phyloP scores from a whole-genome alignment of 306 rosid genomes.

The Trifolium pratense region DNA sequence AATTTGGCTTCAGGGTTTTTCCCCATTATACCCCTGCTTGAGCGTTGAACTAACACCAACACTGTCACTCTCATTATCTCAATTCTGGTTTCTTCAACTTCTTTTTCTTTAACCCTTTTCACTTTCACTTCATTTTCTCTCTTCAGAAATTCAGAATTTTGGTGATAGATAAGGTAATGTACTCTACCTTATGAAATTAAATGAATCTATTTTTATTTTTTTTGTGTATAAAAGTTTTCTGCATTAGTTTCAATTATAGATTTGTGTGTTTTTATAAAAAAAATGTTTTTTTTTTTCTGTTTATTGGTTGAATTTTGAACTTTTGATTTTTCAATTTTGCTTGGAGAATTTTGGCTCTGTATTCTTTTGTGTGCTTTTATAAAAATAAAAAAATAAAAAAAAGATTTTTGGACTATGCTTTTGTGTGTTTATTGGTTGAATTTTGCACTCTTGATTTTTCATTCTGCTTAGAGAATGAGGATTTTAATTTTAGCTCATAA shows the following conservation, averaged over 20 bases:
- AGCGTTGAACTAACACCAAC: constrained; percentile 37
- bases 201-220: constrained; percentile 30
- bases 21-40: constrained; percentile 1
- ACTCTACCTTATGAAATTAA: not conserved
- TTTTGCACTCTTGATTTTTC: not conserved
- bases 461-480: constrained; percentile 20
- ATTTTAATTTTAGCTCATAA: not conserved
- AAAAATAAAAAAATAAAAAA: not conserved
- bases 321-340: not conserved
- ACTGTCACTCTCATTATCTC: constrained; percentile 24
- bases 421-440: not conserved
- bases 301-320: not conserved
- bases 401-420: not conserved
- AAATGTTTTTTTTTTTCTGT: not conserved
- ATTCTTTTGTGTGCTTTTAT: constrained; percentile 9
- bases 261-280: constrained; percentile 3
- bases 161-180: constrained; percentile 42
- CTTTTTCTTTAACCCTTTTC: not conserved
- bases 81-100: not conserved
- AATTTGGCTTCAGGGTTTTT: constrained; percentile 25
- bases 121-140: constrained; percentile 6
- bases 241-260: constrained; percentile 5
- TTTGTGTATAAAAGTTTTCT: not conserved
- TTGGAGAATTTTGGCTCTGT: constrained; percentile 29
- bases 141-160: constrained; percentile 32